Evolutionary conservation across 768 basidiomycete species (phyloP), one percentile per base, ranked within the genome.

Genomic region (Phylloporus sp.): DNA sequence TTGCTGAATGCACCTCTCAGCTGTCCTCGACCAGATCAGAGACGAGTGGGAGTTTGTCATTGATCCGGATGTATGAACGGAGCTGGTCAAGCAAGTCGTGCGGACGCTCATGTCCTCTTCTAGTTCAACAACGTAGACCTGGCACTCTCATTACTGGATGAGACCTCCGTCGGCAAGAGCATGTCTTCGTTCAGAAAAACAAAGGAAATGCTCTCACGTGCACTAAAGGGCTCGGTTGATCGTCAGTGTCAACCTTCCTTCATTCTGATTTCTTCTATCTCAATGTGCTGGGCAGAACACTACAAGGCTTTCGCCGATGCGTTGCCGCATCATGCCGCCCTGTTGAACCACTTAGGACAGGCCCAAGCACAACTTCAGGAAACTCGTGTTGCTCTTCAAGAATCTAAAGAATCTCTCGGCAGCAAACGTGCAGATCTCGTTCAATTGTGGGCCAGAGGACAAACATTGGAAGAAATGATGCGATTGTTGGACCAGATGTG

Each of bases 251-350:
- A 9, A 33, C 20, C 26, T 39, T 45, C 34, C 42, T 51, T 11
- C 31, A 9, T 11, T 15, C 21, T 40, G n/a, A 18, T 49, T 34
- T 44, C 33, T 39, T 42, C 14, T 26, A 26, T 41, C 46, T 50
- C 40, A 11, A 32, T 23, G 6, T 49, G 48, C 46, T 51, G 53
- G 35, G n/a, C 66, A 89, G 88, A 85, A 57, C 86, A 97, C 59
- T 96, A 94, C 63, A 85, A 95, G 67, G 83, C 93, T 3, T 98
- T 97, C 64, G 92, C 91, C 34, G 84, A 91, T n/a, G 85, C 93
- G 0, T 72, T 98, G 20, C 91, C 94, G 0, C 90, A 91, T 54
- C 96, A 98, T 63, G 79, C 89, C 3, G 77, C 82, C 3, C 73
- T 97, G 11, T 58, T 93, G 32, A 77, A 69, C 37, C 84, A 90